phyloP scores from a whole-genome alignment of 1,284 basidiomycete genomes.

The Puccinia sorghi region DNA sequence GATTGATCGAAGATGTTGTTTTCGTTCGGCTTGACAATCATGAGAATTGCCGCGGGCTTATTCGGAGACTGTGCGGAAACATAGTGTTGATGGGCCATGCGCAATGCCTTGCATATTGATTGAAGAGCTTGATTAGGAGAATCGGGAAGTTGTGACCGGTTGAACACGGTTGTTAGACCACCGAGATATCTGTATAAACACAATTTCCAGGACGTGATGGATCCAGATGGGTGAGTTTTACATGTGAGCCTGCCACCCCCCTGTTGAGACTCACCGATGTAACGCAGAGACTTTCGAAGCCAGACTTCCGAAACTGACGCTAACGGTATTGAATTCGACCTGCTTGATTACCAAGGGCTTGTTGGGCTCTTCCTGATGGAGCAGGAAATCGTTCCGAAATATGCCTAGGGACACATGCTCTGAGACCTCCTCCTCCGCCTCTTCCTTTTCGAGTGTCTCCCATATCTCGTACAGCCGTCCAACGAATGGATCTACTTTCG shows the following conservation, averaged over 20 bases:
- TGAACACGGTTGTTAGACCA: neutral
- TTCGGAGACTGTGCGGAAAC: neutral
- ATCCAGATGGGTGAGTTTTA: too few relatives aligned
- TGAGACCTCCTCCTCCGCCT: conserved; percentile 64
- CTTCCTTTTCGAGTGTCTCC: conserved; percentile 70
- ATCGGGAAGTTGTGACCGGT: conserved; percentile 22
- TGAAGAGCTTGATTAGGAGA: conserved; percentile 15
- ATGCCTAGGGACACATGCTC: conserved; percentile 76
- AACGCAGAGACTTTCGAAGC: conserved; percentile 73
- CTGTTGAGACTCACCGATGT: conserved; percentile 68
- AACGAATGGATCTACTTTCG: conserved; percentile 82
- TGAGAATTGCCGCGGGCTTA: conserved; percentile 65
- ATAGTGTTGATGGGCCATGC: conserved; percentile 28
- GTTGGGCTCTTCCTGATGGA: conserved; percentile 64
- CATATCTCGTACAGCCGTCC: conserved; percentile 81
- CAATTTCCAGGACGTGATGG: too few relatives aligned
- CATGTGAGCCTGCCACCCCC: too few relatives aligned
- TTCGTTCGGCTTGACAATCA: conserved; percentile 85
- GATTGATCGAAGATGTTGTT: conserved; percentile 96
- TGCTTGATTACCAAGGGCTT: conserved; percentile 71
- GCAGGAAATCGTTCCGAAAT: conserved; percentile 93
- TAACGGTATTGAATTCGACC: conserved; percentile 98
- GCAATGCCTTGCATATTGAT: conserved; percentile 15
- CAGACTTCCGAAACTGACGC: conserved; percentile 82
- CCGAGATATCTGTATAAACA: conserved; percentile 33